phyloP scores from a whole-genome alignment of 495 filamentous ascomycete species.

The Xylaria flabelliformis region DNA sequence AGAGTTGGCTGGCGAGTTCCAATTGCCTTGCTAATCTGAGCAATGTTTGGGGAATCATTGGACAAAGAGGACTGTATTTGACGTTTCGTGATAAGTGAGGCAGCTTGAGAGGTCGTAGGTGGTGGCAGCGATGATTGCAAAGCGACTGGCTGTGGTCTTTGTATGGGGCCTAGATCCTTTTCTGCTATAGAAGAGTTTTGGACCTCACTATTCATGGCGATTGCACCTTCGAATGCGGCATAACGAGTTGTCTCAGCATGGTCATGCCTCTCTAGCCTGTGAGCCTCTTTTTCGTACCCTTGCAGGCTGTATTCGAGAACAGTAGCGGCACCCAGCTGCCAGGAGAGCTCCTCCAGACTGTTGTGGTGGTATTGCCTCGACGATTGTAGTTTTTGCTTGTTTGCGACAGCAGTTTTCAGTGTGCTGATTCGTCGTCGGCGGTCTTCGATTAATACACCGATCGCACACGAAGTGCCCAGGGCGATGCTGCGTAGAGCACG shows the following conservation, averaged over 20 bases:
- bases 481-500: constrained; percentile 59
- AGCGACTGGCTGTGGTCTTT: not conserved
- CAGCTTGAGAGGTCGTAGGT: not conserved
- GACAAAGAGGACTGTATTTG: not conserved
- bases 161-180: not conserved
- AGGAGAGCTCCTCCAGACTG: constrained; percentile 35
- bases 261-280: not conserved
- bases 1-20: not conserved
- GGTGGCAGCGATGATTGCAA: not conserved
- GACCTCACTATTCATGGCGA: not conserved
- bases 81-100: not conserved
- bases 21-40: not conserved
- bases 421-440: constrained; percentile 57
- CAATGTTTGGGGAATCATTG: not conserved
- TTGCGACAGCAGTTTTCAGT: constrained; percentile 51
- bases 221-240: too few relatives aligned
- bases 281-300: constrained; percentile 23
- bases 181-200: not conserved
- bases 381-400: constrained; percentile 53
- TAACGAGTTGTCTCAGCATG: not conserved
- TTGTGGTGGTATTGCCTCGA: constrained; percentile 49
- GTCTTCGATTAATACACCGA: constrained; percentile 61
- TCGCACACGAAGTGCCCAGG: constrained; percentile 58
- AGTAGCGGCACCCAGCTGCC: constrained; percentile 58
- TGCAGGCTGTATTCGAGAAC: constrained; percentile 32